Evolutionary conservation across 352 stramenopile species (phyloP).

Genomic region (Aphanomyces invadans): DNA sequence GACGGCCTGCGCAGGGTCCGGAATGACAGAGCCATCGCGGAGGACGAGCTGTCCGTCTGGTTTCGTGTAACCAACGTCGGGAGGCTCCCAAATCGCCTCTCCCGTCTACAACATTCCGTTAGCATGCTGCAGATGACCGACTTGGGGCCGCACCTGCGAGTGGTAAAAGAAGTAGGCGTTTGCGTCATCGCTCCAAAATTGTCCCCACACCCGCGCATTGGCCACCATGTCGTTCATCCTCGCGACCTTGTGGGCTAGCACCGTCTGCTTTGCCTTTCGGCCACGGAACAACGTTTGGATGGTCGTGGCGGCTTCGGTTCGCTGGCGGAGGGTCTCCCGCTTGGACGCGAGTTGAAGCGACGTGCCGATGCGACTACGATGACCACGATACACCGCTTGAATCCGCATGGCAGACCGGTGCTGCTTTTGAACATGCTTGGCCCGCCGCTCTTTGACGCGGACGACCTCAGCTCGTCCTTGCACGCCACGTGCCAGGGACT

Average conservation of each 20-base stretch:
- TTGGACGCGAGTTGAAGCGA: conserved; percentile 58
- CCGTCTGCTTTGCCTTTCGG: conserved; percentile 37
- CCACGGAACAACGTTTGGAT: conserved; percentile 55
- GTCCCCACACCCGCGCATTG: conserved; percentile 45
- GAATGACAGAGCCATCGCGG: conserved; percentile 55
- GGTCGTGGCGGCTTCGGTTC: conserved; percentile 43
- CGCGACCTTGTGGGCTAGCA: conserved; percentile 28
- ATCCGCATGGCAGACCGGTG: conserved; percentile 45
- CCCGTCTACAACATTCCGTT: conserved; percentile 36
- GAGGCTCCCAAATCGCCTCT: conserved; percentile 60
- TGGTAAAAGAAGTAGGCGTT: conserved; percentile 77
- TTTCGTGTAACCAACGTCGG: conserved; percentile 62
- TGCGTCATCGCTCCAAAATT: conserved; percentile 73
- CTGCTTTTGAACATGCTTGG: conserved; percentile 32
- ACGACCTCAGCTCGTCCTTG: conserved; percentile 33
- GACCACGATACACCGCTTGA: conserved; percentile 62
- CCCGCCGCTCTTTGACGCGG: conserved; percentile 29
- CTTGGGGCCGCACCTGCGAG: conserved; percentile 30
- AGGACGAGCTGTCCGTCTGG: conserved; percentile 55
- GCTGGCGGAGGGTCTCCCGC: conserved; percentile 48
- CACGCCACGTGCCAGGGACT: conserved; percentile 31
- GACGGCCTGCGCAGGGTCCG: conserved; percentile 37
- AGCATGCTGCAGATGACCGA: conserved; percentile 14
- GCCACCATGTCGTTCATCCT: conserved; percentile 36
- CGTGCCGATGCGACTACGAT: conserved; percentile 53